Evolutionary conservation across 2,329 filamentous ascomycete species (phyloP), one percentile per base, ranked within the genome.

Genomic region (Xylaria multiplex): DNA sequence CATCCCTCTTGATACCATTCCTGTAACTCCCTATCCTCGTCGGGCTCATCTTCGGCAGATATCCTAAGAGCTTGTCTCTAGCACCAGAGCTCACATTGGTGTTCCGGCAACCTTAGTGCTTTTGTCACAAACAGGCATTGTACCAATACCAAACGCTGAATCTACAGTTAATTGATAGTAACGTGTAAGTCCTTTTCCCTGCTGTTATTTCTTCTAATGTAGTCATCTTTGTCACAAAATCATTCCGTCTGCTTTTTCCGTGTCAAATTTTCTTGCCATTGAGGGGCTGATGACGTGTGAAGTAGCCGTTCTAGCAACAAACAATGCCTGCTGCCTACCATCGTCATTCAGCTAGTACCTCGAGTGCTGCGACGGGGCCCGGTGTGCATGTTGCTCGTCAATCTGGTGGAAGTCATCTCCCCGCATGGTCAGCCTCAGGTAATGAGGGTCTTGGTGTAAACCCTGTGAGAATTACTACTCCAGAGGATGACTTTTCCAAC

Each of bases 391-490:
- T 63, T 55, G 35, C 53, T 50, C 66, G 58, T 35, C 59, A 60
- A 19, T 54, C 58, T 9, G 42, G 40, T 43, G 54, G 46, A 35
- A 55, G 54, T 13, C 68, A 66, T 60, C 40, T 62, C 13, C 50
- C 63, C 22, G 49, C 59, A 13, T 63, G 63, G 65, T 72, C 72
- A 5, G 63, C 63, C 19, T 73, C 71, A 5, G 71, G 71, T n/a
- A 59, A 60, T 40, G 72, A 74, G 6, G 69, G 68, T 14, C 45
- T 66, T 46, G 46, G 59, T 53, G 42, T 62, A 9, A 40, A 35
- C n/a, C 52, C 71, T 14, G 43, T 70, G 48, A 22, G 40, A 30
- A 55, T 71, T 35, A 49, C 67, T 6, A 19, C 63, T 32, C 52
- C 43, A 30, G 53, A 68, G 7, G 64, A 62, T 24, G 67, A 67